Conservation (phyloP, 176 grass and related monocot genomes). For the Oryza officinalis region DNA sequence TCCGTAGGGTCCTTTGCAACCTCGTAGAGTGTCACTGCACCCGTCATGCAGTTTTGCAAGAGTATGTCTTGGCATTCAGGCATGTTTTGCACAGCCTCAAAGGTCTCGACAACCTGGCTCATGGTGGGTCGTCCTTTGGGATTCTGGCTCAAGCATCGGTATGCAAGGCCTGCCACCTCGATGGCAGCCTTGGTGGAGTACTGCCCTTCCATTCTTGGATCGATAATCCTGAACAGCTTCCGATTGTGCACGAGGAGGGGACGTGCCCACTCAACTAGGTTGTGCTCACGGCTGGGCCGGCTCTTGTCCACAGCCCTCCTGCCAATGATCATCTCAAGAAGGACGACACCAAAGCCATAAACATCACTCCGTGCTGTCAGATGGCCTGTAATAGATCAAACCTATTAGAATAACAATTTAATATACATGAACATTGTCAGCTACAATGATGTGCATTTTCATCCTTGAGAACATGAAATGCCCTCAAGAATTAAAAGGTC, state of each 20-base stretch:
- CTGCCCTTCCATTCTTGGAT: slow-evolving; percentile 88
- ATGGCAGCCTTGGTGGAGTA: slow-evolving; percentile 72
- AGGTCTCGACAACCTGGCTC: slow-evolving; percentile 63
- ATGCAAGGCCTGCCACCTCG: slow-evolving; percentile 71
- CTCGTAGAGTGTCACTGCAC: slow-evolving; percentile 69
- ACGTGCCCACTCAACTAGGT: slow-evolving; percentile 93
- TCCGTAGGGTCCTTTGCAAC: slow-evolving; percentile 63
- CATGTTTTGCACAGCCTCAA: slow-evolving; percentile 68
- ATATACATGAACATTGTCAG: background rate
- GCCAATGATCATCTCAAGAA: slow-evolving; percentile 90
- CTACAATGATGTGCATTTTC: background rate
- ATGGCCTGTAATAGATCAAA: slow-evolving; percentile 63
- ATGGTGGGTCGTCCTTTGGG: slow-evolving; percentile 83
- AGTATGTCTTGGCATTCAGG: slow-evolving; percentile 72
- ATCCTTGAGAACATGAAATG: slow-evolving; percentile 14
- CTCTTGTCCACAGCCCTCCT: slow-evolving; percentile 88
- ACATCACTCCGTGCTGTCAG: slow-evolving; percentile 87
- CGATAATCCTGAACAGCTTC: slow-evolving; percentile 84
- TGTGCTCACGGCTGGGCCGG: slow-evolving; percentile 70
- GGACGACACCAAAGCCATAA: slow-evolving; percentile 93
- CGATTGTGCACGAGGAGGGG: slow-evolving; percentile 82
- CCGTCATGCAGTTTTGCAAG: slow-evolving; percentile 48
- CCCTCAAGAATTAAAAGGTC: background rate
- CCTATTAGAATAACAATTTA: slow-evolving; percentile 19
- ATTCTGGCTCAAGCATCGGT: slow-evolving; percentile 84